Percentiles rank a stretch among this genome's conserved stretches.
phyloP scores from a whole-genome alignment of 2,329 filamentous ascomycete species.

The Colletotrichum caudatum region DNA sequence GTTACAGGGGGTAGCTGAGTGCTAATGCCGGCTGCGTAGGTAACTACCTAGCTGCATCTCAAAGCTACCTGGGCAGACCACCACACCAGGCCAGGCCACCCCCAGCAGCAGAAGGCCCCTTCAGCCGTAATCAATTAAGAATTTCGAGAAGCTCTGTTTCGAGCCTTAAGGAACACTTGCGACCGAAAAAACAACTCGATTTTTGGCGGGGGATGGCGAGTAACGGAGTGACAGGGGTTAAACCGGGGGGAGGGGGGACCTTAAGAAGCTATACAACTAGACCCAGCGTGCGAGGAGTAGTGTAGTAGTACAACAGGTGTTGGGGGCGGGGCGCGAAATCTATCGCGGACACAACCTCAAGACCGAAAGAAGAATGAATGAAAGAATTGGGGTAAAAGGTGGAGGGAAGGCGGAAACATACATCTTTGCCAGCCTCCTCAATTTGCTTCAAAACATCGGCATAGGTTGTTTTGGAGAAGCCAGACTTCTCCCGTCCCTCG shows the following conservation, averaged over 20 bases:
- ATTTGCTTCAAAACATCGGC: constrained; percentile 82
- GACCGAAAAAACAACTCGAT: constrained; percentile 26
- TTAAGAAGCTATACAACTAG: constrained; percentile 35
- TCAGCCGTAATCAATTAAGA: constrained; percentile 38
- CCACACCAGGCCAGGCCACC: not conserved
- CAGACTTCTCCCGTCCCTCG: constrained; percentile 67
- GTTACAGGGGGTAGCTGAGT: constrained; percentile 7
- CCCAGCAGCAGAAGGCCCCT: constrained; percentile 7
- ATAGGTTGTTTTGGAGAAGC: constrained; percentile 78
- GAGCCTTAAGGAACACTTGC: not conserved
- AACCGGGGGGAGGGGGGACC: not conserved
- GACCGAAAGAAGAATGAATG: constrained; percentile 39
- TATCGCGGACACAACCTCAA: not conserved
- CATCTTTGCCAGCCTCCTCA: constrained; percentile 78
- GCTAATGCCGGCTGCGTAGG: constrained; percentile 18
- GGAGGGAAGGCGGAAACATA: constrained; percentile 56
- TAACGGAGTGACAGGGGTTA: constrained; percentile 28
- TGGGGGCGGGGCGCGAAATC: not conserved
- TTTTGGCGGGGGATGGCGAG: constrained; percentile 29
- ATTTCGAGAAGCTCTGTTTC: constrained; percentile 41
- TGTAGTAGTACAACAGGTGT: not conserved
- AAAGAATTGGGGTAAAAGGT: constrained; percentile 43
- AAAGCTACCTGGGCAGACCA: constrained; percentile 20
- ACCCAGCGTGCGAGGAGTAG: constrained; percentile 4
- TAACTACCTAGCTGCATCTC: constrained; percentile 20